Evolutionary conservation across 192 early-diverging fungal species (phyloP).

Genomic region (Umbelopsis sp.): DNA sequence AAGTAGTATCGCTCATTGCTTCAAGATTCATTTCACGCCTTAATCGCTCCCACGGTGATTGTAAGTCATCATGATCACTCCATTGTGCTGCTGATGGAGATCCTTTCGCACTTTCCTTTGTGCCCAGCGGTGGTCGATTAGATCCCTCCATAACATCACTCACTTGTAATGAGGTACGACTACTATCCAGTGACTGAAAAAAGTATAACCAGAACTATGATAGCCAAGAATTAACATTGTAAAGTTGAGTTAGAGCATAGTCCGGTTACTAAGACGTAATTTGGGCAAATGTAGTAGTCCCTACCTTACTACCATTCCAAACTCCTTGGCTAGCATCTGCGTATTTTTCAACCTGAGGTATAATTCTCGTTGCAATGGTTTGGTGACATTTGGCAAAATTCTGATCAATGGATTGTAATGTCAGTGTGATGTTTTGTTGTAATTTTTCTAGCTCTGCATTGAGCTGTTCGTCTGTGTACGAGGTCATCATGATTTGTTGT

Average conservation of each 20-base stretch:
- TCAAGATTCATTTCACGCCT: constrained; percentile 26
- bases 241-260: neutral
- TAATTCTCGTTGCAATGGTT: constrained; percentile 48
- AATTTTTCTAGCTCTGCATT: constrained; percentile 50
- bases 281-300: too few relatives aligned
- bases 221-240: neutral
- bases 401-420: constrained; percentile 57
- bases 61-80: constrained; percentile 8
- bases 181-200: constrained; percentile 26
- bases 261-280: too few relatives aligned
- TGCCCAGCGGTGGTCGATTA: constrained; percentile 9
- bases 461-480: constrained; percentile 30
- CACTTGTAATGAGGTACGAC: neutral
- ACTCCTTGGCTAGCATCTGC: constrained; percentile 44
- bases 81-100: neutral
- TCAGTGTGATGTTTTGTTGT: constrained; percentile 57
- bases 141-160: neutral
- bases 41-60: constrained; percentile 30
- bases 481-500: constrained; percentile 3
- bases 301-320: constrained; percentile 47
- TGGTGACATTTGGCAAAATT: constrained; percentile 58
- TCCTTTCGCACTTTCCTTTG: neutral
- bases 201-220: constrained; percentile 33
- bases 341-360: constrained; percentile 52
- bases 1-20: constrained; percentile 17